Percentiles rank a stretch among this genome's conserved stretches.
phyloP scores from a whole-genome alignment of 2,329 filamentous ascomycete genomes.

The Lecanicillium sp. region DNA sequence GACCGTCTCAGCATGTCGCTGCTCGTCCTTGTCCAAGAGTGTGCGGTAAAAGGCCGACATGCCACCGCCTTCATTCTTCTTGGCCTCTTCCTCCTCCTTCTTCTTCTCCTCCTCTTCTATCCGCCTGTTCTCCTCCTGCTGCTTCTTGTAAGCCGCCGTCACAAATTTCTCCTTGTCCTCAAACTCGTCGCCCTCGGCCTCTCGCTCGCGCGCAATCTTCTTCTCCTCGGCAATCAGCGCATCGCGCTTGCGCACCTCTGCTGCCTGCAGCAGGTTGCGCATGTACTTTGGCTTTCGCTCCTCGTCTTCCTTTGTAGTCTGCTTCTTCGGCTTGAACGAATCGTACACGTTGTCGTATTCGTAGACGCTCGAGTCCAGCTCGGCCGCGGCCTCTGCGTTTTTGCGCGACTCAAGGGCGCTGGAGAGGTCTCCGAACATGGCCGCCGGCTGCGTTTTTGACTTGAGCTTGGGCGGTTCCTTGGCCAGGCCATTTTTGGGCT shows the following conservation, averaged over 20 bases:
- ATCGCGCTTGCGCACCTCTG: slow-evolving; percentile 70
- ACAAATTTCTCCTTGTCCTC: slow-evolving; percentile 82
- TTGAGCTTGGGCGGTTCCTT: slow-evolving; percentile 36
- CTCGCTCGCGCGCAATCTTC: slow-evolving; percentile 67
- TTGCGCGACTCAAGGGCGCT: slow-evolving; percentile 55
- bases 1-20: slow-evolving; percentile 60
- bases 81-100: slow-evolving; percentile 56
- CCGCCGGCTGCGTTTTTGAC: slow-evolving; percentile 31
- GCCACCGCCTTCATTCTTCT: slow-evolving; percentile 55
- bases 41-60: slow-evolving; percentile 75
- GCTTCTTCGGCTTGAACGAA: slow-evolving; percentile 60
- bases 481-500: slow-evolving; percentile 23
- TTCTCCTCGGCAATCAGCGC: slow-evolving; percentile 73
- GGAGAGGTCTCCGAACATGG: slow-evolving; percentile 58
- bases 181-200: slow-evolving; percentile 73
- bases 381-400: slow-evolving; percentile 56
- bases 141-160: slow-evolving; percentile 72
- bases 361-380: slow-evolving; percentile 67
- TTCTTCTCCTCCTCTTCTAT: slow-evolving; percentile 65
- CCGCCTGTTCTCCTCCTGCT: slow-evolving; percentile 66
- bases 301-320: slow-evolving; percentile 43
- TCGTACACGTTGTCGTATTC: slow-evolving; percentile 83
- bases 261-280: slow-evolving; percentile 62
- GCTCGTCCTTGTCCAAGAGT: slow-evolving; percentile 63
- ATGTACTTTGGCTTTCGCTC: slow-evolving; percentile 72